Evolutionary conservation across 2,329 filamentous ascomycete species (phyloP).

Genomic region (Botrytis hyacinthi): DNA sequence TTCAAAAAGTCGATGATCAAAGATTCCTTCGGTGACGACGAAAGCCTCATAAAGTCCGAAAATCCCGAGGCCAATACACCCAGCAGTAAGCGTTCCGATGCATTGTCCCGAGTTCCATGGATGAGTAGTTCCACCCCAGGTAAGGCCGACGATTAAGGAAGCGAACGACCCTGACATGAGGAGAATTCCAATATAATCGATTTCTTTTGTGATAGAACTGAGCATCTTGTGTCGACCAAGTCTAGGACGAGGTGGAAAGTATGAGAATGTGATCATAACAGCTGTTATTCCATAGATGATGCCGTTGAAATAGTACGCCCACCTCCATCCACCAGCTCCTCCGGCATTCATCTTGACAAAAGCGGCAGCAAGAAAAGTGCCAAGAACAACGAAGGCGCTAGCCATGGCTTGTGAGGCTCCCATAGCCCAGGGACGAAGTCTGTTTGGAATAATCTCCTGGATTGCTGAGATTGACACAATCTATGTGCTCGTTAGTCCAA

Average conservation of each 20-base stretch:
- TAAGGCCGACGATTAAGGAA: slow-evolving; percentile 40
- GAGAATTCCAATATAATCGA: slow-evolving; percentile 28
- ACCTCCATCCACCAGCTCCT: slow-evolving; percentile 26
- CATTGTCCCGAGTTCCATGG: slow-evolving; percentile 54
- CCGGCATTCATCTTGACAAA: slow-evolving; percentile 26
- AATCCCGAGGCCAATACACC: slow-evolving; percentile 35
- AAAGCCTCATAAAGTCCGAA: slow-evolving; percentile 29
- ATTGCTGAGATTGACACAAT: slow-evolving; percentile 27
- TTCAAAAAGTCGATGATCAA: slow-evolving; percentile 29
- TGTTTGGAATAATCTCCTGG: slow-evolving; percentile 30
- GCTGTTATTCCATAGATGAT: slow-evolving; percentile 26
- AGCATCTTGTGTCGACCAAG: slow-evolving; percentile 25
- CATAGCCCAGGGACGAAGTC: slow-evolving; percentile 27
- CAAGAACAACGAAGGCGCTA: slow-evolving; percentile 27
- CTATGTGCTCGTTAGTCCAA: slow-evolving; percentile 1
- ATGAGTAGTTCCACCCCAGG: slow-evolving; percentile 58
- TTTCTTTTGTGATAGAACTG: slow-evolving; percentile 16
- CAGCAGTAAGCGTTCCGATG: slow-evolving; percentile 51
- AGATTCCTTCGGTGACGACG: slow-evolving; percentile 28
- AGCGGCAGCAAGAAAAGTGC: slow-evolving; percentile 24
- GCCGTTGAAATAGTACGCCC: slow-evolving; percentile 29
- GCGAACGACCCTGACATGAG: slow-evolving; percentile 25
- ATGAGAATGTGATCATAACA: slow-evolving; percentile 22
- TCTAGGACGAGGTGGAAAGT: slow-evolving; percentile 26
- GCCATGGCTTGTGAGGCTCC: slow-evolving; percentile 26